phyloP scores from a whole-genome alignment of 352 stramenopile genomes.

The Globisporangium acanthophoron region DNA sequence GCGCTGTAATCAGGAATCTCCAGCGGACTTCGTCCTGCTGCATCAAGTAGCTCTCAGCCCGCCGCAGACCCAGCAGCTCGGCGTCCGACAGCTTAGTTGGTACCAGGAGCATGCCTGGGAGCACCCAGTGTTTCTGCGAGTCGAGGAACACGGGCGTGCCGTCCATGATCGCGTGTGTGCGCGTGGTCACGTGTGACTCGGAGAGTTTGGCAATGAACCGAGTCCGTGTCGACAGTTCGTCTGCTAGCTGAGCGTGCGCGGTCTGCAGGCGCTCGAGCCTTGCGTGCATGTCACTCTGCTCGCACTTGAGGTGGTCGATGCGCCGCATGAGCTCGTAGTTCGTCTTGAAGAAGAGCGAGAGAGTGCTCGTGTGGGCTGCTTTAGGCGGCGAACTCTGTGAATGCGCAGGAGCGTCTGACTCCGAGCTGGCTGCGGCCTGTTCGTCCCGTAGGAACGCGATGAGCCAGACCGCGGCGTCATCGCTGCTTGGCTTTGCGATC shows the following conservation, averaged over 20 bases:
- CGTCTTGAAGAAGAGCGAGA: slow-evolving; percentile 42
- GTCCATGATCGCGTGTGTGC: slow-evolving; percentile 63
- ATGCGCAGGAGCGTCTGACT: background rate
- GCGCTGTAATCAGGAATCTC: slow-evolving; percentile 37
- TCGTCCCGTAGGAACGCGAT: slow-evolving; percentile 28
- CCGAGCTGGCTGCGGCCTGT: background rate
- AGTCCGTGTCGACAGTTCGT: slow-evolving; percentile 39
- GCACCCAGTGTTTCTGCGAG: slow-evolving; percentile 62
- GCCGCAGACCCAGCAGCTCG: slow-evolving; percentile 40
- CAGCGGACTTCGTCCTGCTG: slow-evolving; percentile 55
- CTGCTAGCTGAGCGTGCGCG: slow-evolving; percentile 15
- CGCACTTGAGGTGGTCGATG: slow-evolving; percentile 40
- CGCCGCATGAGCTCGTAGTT: slow-evolving; percentile 58
- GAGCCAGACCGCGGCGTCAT: slow-evolving; percentile 38
- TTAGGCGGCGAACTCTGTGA: too few relatives aligned
- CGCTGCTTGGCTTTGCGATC: slow-evolving; percentile 19
- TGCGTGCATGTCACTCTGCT: slow-evolving; percentile 33
- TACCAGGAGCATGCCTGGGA: slow-evolving; percentile 30
- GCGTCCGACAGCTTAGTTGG: slow-evolving; percentile 14
- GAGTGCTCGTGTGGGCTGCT: background rate
- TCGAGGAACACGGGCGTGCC: slow-evolving; percentile 54
- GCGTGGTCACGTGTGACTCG: slow-evolving; percentile 34
- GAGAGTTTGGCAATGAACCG: slow-evolving; percentile 54
- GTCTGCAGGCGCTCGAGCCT: slow-evolving; percentile 24
- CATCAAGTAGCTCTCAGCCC: slow-evolving; percentile 63